Evolutionary conservation across 805 yeast species (phyloP).

Genomic region (Wickerhamomyces xylosicus): DNA sequence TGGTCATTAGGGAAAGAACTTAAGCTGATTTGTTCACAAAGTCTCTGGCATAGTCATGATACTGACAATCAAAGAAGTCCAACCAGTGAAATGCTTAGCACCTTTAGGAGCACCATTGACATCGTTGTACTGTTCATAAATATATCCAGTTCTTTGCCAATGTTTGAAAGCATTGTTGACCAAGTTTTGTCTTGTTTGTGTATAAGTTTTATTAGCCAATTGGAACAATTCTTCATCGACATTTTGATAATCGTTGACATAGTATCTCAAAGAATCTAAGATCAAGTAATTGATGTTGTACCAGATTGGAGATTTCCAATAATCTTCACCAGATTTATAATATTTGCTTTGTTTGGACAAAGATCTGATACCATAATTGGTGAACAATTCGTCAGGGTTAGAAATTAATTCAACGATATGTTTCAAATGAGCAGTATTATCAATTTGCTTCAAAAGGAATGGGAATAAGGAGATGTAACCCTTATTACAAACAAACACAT

Average conservation of each 20-base stretch:
- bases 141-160: conserved; percentile 69
- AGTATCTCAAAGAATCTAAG: conserved; percentile 58
- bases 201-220: conserved; percentile 40
- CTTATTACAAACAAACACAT: conserved; percentile 68
- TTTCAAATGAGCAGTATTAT: conserved; percentile 36
- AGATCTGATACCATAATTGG: conserved; percentile 72
- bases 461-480: conserved; percentile 89
- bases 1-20: conserved; percentile 8
- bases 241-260: conserved; percentile 22
- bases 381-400: conserved; percentile 69
- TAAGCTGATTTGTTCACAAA: conserved; percentile 1
- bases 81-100: conserved; percentile 85
- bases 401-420: conserved; percentile 46
- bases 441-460: conserved; percentile 60
- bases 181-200: conserved; percentile 50
- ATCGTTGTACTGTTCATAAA: conserved; percentile 88
- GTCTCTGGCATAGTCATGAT: conserved; percentile 76
- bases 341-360: conserved; percentile 54
- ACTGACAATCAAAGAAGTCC: conserved; percentile 77
- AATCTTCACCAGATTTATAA: conserved; percentile 77
- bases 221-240: conserved; percentile 20
- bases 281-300: conserved; percentile 79
- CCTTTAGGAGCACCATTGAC: conserved; percentile 66
- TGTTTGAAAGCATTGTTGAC: conserved; percentile 59
- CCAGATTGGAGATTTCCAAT: conserved; percentile 97